Evolutionary conservation across 2,329 filamentous ascomycete species (phyloP), one percentile per base, ranked within the genome.

Genomic region (Ascochyta koolunga): DNA sequence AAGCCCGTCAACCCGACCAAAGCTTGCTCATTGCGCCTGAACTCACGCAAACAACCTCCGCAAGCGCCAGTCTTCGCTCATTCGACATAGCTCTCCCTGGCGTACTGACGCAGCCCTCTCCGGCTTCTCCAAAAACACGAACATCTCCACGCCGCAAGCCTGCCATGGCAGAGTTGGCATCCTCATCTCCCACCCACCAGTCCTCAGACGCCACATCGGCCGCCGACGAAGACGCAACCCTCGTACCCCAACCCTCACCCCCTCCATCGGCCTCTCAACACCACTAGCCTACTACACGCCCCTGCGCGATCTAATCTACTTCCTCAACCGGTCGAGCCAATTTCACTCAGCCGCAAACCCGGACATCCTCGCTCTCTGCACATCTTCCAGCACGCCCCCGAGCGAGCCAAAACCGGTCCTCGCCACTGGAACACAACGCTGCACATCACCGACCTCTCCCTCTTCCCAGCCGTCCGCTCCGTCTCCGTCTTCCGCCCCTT

Each of bases 401-500:
- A 69, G 27, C 70, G 75, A 18, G 77, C 78, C 8, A 72, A 73
- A 16, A 66, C 66, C 10, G 79, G 79, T 0, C 78, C 77, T 0
- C 70, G 73, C 48, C 75, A 82, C 64, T 79, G 71, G 65, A 73
- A 62, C 54, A 81, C 78, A 0, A 70, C 73, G 4, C 67, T 80
- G 38, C 64, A 68, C 49, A 65, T 81, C 54, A 72, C 74, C 0
- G 79, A 81, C 42, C 53, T 67, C 1, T 72, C 56, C n/a, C 56
- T 42, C n/a, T 68, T 54, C 54, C 69, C 73, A 2, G 37, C 53
- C 1, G 58, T 54, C 9, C 65, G 54, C 4, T 64, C 61, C 0
- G 77, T 80, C 1, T 74, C 78, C 35, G 61, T 79, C 25, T 82
- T 79, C 65, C 70, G 79, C 0, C 73, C 78, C 0, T 79, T 75